Base-by-base conservation (phyloP, 495 filamentous ascomycete genomes). In the Extremus antarcticus region DNA sequence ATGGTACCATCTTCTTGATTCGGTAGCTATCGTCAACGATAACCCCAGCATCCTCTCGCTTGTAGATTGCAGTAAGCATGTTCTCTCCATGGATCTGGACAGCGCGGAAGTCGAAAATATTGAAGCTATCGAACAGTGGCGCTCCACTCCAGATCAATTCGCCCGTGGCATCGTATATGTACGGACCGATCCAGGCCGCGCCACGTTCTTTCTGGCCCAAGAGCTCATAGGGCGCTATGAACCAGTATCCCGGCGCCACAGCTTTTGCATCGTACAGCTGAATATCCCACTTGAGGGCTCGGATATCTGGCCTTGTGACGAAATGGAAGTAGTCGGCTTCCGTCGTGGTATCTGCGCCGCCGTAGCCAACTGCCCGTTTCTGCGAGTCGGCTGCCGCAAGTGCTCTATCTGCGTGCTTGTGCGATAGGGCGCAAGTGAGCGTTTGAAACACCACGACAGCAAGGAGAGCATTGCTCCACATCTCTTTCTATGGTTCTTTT, bases 131-230 rank as follows among this genome's bases (percentile, higher is more conserved):
- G 46, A 48, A 48, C 11, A 48, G 3, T 21, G 46, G 46, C 46
- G 46, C 46, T 48, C 46, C 46, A 48, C 46, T 48, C 46, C 46
- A 48, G 9, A 48, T 21, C 20, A 48, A 17, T 17, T 48, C 46
- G 46, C 46, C 46, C 9, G 23, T 25, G 20, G 3, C 9, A 48
- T 48, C 21, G 23, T 48, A 48, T 3, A 48, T 48, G 21, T 25
- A 16, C 17, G 46, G 46, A 3, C 20, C 46, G 24, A 11, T 48
- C 46, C 46, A 48, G 3, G 9, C 9, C 8, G 41, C 20, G 21
- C 46, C 46, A 17, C 11, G 13, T 13, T 15, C 20, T 15, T 13
- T 25, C 23, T 48, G 46, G 23, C 13, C 23, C 13, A 48, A 3
- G 8, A n/a, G 13, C 23, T 48, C 46, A 25, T 48, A 48, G 10